Evolutionary conservation across 768 basidiomycete species (phyloP).

Genomic region (Mycena venus): DNA sequence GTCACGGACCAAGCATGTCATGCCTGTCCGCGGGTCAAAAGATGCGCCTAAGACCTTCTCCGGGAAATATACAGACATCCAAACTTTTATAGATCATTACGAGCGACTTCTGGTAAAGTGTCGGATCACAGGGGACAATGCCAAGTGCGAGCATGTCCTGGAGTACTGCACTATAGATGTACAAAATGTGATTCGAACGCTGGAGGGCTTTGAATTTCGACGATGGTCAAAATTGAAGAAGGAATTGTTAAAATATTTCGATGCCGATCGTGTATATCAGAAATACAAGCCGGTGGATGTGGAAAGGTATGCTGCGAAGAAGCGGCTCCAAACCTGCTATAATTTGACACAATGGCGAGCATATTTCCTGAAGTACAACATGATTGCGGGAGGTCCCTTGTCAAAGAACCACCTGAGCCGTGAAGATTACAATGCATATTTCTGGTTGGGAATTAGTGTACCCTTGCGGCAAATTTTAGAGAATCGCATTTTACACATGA

Average conservation of each 20-base stretch:
- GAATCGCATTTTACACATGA: too few relatives aligned
- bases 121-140: neutral
- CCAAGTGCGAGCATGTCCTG: neutral
- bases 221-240: neutral
- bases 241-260: neutral
- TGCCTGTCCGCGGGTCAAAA: too few relatives aligned
- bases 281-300: neutral
- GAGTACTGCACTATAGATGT: neutral
- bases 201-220: neutral
- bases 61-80: too few relatives aligned
- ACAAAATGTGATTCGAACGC: neutral
- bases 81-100: too few relatives aligned
- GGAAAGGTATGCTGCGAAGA: neutral
- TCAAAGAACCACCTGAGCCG: neutral
- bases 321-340: neutral
- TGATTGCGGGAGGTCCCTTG: conserved; percentile 4
- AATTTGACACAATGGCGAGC: conserved; percentile 7
- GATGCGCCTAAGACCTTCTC: too few relatives aligned
- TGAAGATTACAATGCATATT: conserved; percentile 5
- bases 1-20: too few relatives aligned
- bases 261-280: neutral
- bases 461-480: neutral
- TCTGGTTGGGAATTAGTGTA: neutral
- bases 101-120: neutral
- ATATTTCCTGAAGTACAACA: neutral